Conservation (phyloP, 805 yeast species). For the Candida nanaspora region DNA sequence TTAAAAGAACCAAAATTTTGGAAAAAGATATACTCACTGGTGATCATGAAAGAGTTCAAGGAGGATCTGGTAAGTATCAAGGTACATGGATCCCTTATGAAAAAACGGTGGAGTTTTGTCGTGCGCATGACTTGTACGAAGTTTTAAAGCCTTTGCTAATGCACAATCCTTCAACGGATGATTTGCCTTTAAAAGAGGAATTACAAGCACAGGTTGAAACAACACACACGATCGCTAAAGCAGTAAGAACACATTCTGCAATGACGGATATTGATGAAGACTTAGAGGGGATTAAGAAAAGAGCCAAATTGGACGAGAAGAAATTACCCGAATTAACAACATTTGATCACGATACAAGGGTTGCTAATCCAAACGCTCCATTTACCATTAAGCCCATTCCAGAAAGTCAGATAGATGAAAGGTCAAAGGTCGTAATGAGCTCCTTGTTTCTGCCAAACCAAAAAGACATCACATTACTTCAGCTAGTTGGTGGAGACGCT, state of each 20-base stretch:
- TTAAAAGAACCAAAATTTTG: constrained; percentile 53
- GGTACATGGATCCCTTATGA: constrained; percentile 72
- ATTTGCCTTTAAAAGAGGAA: constrained; percentile 44
- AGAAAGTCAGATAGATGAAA: constrained; percentile 19
- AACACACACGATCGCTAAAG: background rate
- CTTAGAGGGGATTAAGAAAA: constrained; percentile 7
- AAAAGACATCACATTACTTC: constrained; percentile 18
- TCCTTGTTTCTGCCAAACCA: constrained; percentile 43
- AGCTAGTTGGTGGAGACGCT: constrained; percentile 21
- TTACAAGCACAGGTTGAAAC: constrained; percentile 1
- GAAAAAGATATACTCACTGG: constrained; percentile 60
- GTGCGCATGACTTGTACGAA: constrained; percentile 51
- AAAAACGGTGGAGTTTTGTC: constrained; percentile 50
- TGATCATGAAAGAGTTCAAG: constrained; percentile 64
- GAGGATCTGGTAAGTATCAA: constrained; percentile 69
- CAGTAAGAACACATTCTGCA: constrained; percentile 10
- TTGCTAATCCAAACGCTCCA: constrained; percentile 38
- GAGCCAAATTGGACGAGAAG: constrained; percentile 6
- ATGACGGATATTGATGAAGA: constrained; percentile 23
- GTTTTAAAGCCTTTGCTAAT: constrained; percentile 42
- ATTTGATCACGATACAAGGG: constrained; percentile 29
- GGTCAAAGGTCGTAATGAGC: constrained; percentile 34
- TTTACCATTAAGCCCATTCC: constrained; percentile 41
- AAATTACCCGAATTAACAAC: constrained; percentile 18
- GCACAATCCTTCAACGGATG: constrained; percentile 32